A percentile compares a stretch with the other conserved stretches of the same genome.
phyloP scores from a whole-genome alignment of 148 eudicot genomes.

The Chenopodium album region DNA sequence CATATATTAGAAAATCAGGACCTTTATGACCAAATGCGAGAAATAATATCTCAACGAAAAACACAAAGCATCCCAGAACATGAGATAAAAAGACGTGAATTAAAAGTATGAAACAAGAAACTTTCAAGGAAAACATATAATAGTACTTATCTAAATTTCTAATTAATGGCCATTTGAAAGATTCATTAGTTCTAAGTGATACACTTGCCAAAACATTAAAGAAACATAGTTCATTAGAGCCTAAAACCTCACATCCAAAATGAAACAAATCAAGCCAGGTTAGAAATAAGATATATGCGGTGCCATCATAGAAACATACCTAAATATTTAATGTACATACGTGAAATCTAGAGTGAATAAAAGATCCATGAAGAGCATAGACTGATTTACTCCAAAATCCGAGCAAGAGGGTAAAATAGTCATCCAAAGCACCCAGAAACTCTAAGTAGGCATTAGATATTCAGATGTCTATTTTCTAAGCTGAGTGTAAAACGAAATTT shows the following conservation, averaged over 20 bases:
- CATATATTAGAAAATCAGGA: conserved; percentile 13
- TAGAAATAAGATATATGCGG: background rate
- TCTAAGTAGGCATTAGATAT: too few relatives aligned
- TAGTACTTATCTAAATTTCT: background rate
- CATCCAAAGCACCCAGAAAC: background rate
- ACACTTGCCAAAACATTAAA: background rate
- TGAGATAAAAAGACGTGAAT: background rate
- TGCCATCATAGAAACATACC: background rate
- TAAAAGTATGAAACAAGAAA: background rate
- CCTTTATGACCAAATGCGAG: background rate
- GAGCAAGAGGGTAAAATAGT: background rate
- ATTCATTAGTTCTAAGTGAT: background rate
- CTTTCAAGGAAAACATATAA: background rate
- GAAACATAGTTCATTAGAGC: background rate
- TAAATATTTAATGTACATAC: background rate
- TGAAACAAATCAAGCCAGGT: background rate
- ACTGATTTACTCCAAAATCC: background rate
- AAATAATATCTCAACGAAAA: background rate
- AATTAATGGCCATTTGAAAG: background rate
- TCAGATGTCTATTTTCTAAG: background rate
- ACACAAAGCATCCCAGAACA: background rate
- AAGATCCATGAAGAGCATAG: background rate
- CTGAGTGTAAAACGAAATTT: background rate
- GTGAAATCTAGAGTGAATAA: background rate
- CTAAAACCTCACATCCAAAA: background rate